Percentiles rank a stretch among this genome's conserved stretches.
Conservation (phyloP, 495 filamentous ascomycete species). For the Trypethelium eluteriae region DNA sequence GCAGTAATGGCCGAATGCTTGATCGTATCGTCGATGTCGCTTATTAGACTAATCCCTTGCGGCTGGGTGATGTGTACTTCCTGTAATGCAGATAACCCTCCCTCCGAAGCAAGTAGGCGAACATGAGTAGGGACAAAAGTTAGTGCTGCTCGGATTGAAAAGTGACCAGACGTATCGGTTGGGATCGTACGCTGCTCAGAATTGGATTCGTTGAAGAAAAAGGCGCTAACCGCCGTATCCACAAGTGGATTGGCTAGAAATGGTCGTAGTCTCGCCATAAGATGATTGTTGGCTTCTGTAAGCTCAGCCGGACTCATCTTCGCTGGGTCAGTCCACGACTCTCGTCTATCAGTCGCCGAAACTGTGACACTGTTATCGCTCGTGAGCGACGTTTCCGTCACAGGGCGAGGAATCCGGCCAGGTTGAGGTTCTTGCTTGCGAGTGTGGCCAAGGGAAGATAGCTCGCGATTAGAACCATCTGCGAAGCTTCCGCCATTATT, state of each 20-base stretch:
- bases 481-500: conserved; percentile 7
- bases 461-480: conserved; percentile 26
- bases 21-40: conserved; percentile 96
- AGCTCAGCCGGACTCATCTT: conserved; percentile 64
- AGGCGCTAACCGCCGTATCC: conserved; percentile 69
- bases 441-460: conserved; percentile 4
- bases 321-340: conserved; percentile 45
- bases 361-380: conserved; percentile 32
- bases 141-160: conserved; percentile 63
- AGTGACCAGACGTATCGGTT: conserved; percentile 85
- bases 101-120: conserved; percentile 74
- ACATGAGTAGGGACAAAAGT: conserved; percentile 88
- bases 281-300: conserved; percentile 67
- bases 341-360: conserved; percentile 37
- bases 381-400: conserved; percentile 18
- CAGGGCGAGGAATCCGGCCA: conserved; percentile 9
- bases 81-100: conserved; percentile 65
- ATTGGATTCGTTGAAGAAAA: conserved; percentile 77
- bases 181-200: conserved; percentile 71
- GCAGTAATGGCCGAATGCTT: conserved; percentile 85
- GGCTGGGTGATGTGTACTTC: conserved; percentile 68
- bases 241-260: conserved; percentile 77
- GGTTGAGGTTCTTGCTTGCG: conserved; percentile 17
- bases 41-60: conserved; percentile 84
- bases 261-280: conserved; percentile 79